These are phyloP conservation scores for Lantana camara DNA, from an alignment of 257 asterid species.

Conservation along the genomic window DNA sequence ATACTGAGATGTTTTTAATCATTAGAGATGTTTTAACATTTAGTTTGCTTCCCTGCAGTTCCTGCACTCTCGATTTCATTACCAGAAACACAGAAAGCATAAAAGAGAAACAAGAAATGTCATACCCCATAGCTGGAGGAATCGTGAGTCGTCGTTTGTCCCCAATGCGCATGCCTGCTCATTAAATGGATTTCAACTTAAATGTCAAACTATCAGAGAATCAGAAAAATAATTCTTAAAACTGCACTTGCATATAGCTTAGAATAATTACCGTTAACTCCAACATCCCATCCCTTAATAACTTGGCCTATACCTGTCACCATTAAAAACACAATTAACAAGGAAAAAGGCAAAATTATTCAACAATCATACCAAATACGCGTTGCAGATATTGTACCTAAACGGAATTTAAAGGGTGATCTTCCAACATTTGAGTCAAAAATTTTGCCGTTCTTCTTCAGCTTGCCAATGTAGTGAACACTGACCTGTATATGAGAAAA, in stretches of 20 bases:
- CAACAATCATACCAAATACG: not conserved
- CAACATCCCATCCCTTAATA: slow-evolving; percentile 98
- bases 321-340: slow-evolving; percentile 22
- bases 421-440: slow-evolving; percentile 78
- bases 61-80: too few relatives aligned
- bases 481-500: slow-evolving; percentile 53
- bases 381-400: slow-evolving; percentile 50
- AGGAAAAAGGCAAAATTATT: not conserved
- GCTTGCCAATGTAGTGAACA: slow-evolving; percentile 78
- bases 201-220: not conserved
- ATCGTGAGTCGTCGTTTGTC: slow-evolving; percentile 91
- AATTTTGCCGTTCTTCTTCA: slow-evolving; percentile 69
- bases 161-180: slow-evolving; percentile 91
- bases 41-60: slow-evolving; percentile 4
- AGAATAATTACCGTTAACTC: slow-evolving; percentile 71
- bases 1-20: not conserved
- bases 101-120: not conserved
- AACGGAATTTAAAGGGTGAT: slow-evolving; percentile 84
- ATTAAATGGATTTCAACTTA: slow-evolving; percentile 19
- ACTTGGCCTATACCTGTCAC: slow-evolving; percentile 88
- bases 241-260: slow-evolving; percentile 5
- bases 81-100: not conserved
- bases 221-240: slow-evolving; percentile 5
- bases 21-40: not conserved
- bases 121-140: slow-evolving; percentile 99